Base-by-base conservation (phyloP, 345 rosid genomes). In the Laguncularia racemosa region DNA sequence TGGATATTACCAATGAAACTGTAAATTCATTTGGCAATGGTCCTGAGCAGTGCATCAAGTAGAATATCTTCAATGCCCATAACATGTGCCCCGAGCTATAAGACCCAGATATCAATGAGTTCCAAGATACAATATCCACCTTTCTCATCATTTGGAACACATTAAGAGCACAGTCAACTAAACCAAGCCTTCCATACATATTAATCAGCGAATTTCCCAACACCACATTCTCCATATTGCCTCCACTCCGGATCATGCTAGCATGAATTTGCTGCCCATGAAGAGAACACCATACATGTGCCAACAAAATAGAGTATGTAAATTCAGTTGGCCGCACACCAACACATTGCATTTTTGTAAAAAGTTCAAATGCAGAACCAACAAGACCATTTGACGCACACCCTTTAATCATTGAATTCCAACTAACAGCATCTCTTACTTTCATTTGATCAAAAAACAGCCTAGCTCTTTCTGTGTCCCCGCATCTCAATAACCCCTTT, bases 391-490 rank as follows among this genome's bases (percentile, higher is more conserved):
- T 62, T 18, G 71, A 79, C 48, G 64, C 74, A 62, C 33, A 78
- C 54, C 88, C 84, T 16, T 76, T 72, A 44, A 82, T 75, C 82
- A 86, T 79, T 6, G 88, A 80, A 57, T 89, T 89, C 88, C 84
- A 84, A 60, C 79, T 79, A 20, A 82, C 88, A 54, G 75, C 81
- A 76, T 89, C 91, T 53, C 83, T 63, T 16, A 68, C 76, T 14
- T 88, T 86, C 82, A 86, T 86, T 77, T 70, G 77, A 55, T 82
- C 91, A 52, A 89, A 89, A 83, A 81, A 0, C 4, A 13, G 23
- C 11, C 76, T 50, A 14, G 83, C 91, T 16, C 23, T 2, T 7
- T 17, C 50, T 14, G 69, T 33, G 45, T 55, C 61, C 15, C 77
- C 75, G 15, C 51, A 63, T 21, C 64, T 64, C 0, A 73, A 12